Base-by-base conservation (phyloP, 805 yeast species). In the Ascoidea tarda region DNA sequence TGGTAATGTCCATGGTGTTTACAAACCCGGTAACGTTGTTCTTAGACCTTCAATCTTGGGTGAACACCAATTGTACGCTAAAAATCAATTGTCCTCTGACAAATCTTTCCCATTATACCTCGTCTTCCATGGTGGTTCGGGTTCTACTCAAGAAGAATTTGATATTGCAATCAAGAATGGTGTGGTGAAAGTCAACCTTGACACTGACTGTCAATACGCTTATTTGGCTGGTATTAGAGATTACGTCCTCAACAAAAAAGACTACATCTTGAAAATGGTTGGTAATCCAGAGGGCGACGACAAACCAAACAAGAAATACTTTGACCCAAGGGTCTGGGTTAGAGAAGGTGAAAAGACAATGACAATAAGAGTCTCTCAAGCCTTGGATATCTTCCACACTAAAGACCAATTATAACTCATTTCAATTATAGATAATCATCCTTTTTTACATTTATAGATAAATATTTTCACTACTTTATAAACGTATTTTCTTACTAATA, bases 71-170 rank as follows among this genome's bases (percentile, higher is more conserved):
- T 74, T 73, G 57, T 89, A 82, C 76, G 44, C 44, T 10, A 38
- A 38, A 38, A 14, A 38, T 38, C 8, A 38, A 38, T 38, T 38
- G 4, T 38, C 44, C 14, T 38, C 44, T 38, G 44, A 38, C 14
- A 38, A 38, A 14, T 10, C 8, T 10, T 73, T 75, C 69, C 98
- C 99, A 70, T 77, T 93, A 69, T 93, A 82, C 86, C 81, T 93
- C 63, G 99, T 93, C 62, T 93, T 93, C 97, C 99, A 93, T 82
- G 99, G 99, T 77, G 99, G 99, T 74, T 93, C 99, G 59, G 99
- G 99, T 74, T 93, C 99, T 53, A 66, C 93, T 60, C 95, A 85
- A 74, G 71, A 74, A 60, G 99, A 93, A 76, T 93, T 86, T 73
- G 84, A 86, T 76, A 81, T 81, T 62, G 99, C 89, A 69, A 93